A percentile compares a stretch with the other conserved stretches of the same genome.
These are phyloP conservation scores for Hysterium pulicare DNA, from an alignment of 2,329 filamentous ascomycete species.

Conservation along the genomic window DNA sequence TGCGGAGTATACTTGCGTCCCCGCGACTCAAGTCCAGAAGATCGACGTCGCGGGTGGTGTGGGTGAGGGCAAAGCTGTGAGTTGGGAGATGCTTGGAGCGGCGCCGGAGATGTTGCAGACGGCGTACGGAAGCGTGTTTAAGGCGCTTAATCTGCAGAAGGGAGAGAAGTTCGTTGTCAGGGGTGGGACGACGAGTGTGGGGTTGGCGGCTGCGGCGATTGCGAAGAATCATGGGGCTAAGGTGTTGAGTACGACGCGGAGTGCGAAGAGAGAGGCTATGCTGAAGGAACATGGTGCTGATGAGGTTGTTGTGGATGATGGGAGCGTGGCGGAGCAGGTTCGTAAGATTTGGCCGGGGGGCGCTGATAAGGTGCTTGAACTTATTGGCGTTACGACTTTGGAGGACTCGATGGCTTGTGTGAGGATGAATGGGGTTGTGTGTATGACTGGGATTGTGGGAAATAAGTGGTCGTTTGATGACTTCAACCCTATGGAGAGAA, in stretches of 20 bases:
- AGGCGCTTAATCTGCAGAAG: slow-evolving; percentile 34
- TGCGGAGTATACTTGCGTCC: slow-evolving; percentile 48
- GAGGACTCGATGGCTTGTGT: slow-evolving; percentile 44
- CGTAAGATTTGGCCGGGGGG: slow-evolving; percentile 22
- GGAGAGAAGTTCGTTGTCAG: slow-evolving; percentile 48
- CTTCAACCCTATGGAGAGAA: slow-evolving; percentile 43
- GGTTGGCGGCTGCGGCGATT: slow-evolving; percentile 46
- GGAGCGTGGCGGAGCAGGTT: slow-evolving; percentile 38
- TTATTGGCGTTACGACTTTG: slow-evolving; percentile 44
- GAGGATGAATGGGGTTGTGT: slow-evolving; percentile 40
- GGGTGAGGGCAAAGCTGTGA: slow-evolving; percentile 18
- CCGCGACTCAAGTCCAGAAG: slow-evolving; percentile 38
- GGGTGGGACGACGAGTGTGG: slow-evolving; percentile 49
- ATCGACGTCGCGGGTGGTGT: slow-evolving; percentile 24
- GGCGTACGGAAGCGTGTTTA: slow-evolving; percentile 45
- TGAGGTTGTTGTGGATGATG: slow-evolving; percentile 45
- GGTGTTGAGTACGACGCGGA: slow-evolving; percentile 41
- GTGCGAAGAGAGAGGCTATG: slow-evolving; percentile 26
- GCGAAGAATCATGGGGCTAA: slow-evolving; percentile 41
- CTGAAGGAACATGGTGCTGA: slow-evolving; percentile 41
- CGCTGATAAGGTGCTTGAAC: slow-evolving; percentile 48
- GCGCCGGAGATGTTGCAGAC: slow-evolving; percentile 53
- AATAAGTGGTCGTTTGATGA: slow-evolving; percentile 40
- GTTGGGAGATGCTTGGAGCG: slow-evolving; percentile 46
- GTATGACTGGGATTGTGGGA: slow-evolving; percentile 47